Base-by-base conservation (phyloP, 345 rosid species). In the Euclidium syriacum region DNA sequence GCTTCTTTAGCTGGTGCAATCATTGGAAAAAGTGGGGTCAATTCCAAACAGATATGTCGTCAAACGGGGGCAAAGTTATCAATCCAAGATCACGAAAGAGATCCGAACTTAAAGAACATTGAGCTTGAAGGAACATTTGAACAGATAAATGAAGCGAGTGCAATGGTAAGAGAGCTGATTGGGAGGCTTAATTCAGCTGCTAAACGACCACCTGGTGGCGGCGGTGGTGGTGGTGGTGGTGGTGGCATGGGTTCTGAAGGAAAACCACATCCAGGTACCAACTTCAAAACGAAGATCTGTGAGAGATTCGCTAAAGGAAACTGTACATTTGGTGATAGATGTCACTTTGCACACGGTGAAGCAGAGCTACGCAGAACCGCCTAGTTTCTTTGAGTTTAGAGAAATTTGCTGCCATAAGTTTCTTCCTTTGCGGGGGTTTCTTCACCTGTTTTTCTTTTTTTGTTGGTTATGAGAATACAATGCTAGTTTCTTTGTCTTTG, bases 141-240 rank as follows among this genome's bases (percentile, higher is more conserved):
- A 73, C 99, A 95, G 86, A 95, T 95, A 56, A 86, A 83, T 53
- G 89, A 86, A 81, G 99, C 97, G 12, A 90, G 89, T n/a, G 83
- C 85, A 17, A 95, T 90, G 97, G 96, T 95, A 44, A 84, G 81
- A 4, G 96, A 87, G 59, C 87, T 95, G 36, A 90, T 95, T 64
- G 80, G 65, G 46, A 90, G 83, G 38, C 77, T 88, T 1, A 83
- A 83, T 32, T 79, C 85, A 19, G 71, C 77, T n/a, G 66, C 72
- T 52, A 72, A 47, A 62, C 64, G 47, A 65, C 75, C 71, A 26
- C 66, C 71, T 24, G 71, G 71, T 10, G 70, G 55, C 18, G 43
- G 43, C 1, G 60, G 65, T 5, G 65, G 64, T 1, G 53, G 62
- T 0, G 67, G 70, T 2, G 63, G 72, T 1, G 56, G 62, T 2